These are phyloP conservation scores for Ogataea glucozyma DNA, from an alignment of 805 yeast genomes.

Conservation along the genomic window DNA sequence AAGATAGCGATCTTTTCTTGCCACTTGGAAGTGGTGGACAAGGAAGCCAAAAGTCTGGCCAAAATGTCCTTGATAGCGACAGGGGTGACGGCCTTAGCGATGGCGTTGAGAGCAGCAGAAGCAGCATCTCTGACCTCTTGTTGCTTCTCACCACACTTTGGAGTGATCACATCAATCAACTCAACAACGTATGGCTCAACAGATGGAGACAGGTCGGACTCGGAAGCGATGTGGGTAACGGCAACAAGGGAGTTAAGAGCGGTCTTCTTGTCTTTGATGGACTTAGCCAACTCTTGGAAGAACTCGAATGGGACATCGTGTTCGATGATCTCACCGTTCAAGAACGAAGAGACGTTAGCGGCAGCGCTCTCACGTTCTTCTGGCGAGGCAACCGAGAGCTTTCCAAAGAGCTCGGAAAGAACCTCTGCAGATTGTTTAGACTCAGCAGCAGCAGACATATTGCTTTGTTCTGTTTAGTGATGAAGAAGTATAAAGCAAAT, in stretches of 20 bases:
- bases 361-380: constrained; percentile 87
- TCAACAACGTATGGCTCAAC: constrained; percentile 94
- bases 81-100: constrained; percentile 86
- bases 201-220: constrained; percentile 77
- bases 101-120: constrained; percentile 69
- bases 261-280: constrained; percentile 81
- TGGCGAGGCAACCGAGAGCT: constrained; percentile 83
- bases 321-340: constrained; percentile 96
- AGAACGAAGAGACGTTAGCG: constrained; percentile 84
- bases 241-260: constrained; percentile 83
- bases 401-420: constrained; percentile 89
- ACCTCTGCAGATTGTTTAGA: constrained; percentile 71
- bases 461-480: constrained; percentile 10
- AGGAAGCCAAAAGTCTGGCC: constrained; percentile 72
- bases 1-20: constrained; percentile 93
- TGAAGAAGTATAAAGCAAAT: constrained; percentile 3
- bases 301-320: constrained; percentile 95
- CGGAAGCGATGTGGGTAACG: constrained; percentile 79
- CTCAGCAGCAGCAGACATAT: constrained; percentile 48
- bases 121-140: constrained; percentile 74
- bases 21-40: constrained; percentile 86
- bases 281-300: constrained; percentile 72
- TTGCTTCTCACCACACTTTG: constrained; percentile 90
- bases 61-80: constrained; percentile 86
- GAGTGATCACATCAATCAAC: constrained; percentile 67